Conservation (phyloP, 1,284 basidiomycete species). For the Waitea zeae region DNA sequence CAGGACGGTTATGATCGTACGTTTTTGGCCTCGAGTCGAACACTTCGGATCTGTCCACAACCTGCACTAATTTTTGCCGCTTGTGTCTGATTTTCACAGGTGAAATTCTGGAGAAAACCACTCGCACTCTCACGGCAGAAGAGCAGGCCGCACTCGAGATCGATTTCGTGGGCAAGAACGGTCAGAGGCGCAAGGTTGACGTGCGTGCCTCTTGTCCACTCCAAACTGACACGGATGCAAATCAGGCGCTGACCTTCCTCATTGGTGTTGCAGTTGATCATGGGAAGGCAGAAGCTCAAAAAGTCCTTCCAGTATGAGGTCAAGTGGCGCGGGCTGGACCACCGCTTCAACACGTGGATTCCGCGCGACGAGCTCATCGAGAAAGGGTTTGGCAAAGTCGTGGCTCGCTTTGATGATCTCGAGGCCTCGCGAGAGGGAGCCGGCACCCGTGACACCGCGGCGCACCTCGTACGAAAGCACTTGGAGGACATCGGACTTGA, state of each 20-base stretch:
- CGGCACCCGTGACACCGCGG: slow-evolving; percentile 71
- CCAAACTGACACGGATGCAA: too few species aligned
- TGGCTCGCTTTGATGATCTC: slow-evolving; percentile 94
- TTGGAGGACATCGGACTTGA: slow-evolving; percentile 92
- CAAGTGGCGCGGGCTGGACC: slow-evolving; percentile 92
- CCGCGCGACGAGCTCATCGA: slow-evolving; percentile 77
- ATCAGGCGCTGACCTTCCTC: too few species aligned
- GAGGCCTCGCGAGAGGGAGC: slow-evolving; percentile 91
- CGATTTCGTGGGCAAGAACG: slow-evolving; percentile 87
- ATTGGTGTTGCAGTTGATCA: slow-evolving; percentile 60
- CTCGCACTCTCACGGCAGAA: slow-evolving; percentile 79
- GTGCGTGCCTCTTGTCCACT: slow-evolving; percentile 25
- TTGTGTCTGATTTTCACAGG: slow-evolving; percentile 33
- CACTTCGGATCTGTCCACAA: slow-evolving; percentile 7
- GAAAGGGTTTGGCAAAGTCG: slow-evolving; percentile 84
- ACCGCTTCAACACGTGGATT: slow-evolving; percentile 90
- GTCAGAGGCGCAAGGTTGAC: slow-evolving; percentile 83
- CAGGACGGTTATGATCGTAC: slow-evolving; percentile 94
- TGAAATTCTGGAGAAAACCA: slow-evolving; percentile 84
- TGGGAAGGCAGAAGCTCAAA: slow-evolving; percentile 97
- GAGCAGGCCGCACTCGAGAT: slow-evolving; percentile 72
- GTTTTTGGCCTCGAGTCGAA: slow-evolving; percentile 4
- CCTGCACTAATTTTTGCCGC: too few species aligned
- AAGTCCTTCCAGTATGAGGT: slow-evolving; percentile 93
- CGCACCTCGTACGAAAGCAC: slow-evolving; percentile 71